phyloP scores from a whole-genome alignment of 2,329 filamentous ascomycete genomes.

The Ustilaginoidea virens region DNA sequence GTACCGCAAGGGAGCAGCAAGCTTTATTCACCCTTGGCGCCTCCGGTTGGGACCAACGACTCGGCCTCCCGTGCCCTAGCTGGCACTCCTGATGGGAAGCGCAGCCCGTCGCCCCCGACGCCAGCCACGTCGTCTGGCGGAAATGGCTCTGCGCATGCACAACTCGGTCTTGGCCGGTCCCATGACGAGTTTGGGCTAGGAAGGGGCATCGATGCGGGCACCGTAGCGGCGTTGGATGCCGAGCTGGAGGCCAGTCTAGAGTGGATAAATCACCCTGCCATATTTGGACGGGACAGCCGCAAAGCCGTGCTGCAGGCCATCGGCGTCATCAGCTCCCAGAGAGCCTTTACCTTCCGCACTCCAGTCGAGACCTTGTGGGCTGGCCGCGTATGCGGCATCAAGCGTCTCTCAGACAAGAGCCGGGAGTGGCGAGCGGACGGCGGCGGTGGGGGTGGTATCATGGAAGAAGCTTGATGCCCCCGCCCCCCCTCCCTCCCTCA shows the following conservation, averaged over 20 bases:
- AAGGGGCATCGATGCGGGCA: conserved; percentile 68
- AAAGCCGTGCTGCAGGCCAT: conserved; percentile 95
- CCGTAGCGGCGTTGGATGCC: conserved; percentile 74
- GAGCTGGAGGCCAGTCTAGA: conserved; percentile 84
- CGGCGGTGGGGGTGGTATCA: conserved; percentile 53
- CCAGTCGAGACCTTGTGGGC: conserved; percentile 86
- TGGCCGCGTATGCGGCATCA: conserved; percentile 64
- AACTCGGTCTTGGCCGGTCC: conserved; percentile 35
- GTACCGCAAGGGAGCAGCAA: conserved; percentile 47
- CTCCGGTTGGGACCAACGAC: conserved; percentile 27
- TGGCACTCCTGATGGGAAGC: conserved; percentile 37
- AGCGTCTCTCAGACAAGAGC: conserved; percentile 65
- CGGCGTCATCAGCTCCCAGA: conserved; percentile 87
- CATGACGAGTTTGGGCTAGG: conserved; percentile 42
- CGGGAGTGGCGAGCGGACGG: conserved; percentile 84
- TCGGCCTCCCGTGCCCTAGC: conserved; percentile 28
- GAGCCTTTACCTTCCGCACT: conserved; percentile 85
- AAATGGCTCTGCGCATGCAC: conserved; percentile 24
- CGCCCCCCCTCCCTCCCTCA: background rate
- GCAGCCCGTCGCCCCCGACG: conserved; percentile 37
- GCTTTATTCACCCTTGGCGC: conserved; percentile 33
- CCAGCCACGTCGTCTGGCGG: conserved; percentile 28
- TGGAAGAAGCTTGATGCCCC: conserved; percentile 36
- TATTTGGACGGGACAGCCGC: conserved; percentile 83
- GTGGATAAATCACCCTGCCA: conserved; percentile 94